Percentiles rank a stretch among this genome's conserved stretches.
Evolutionary conservation across 805 yeast genomes (phyloP).

Genomic region (Nakazawaea laoshanensis): DNA sequence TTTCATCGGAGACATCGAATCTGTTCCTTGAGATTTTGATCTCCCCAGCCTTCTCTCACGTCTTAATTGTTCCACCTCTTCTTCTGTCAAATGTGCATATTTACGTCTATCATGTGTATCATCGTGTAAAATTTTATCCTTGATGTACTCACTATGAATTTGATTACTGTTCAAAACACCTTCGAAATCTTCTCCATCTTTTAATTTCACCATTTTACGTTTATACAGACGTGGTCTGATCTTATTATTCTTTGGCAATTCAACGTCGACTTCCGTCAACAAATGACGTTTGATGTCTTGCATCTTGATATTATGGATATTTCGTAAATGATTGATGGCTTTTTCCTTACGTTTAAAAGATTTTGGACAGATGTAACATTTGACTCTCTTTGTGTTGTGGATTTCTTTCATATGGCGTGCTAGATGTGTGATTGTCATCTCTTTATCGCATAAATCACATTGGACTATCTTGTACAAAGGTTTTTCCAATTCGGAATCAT

Average conservation of each 20-base stretch:
- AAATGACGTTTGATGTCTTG: constrained; percentile 9
- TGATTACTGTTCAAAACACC: constrained; percentile 11
- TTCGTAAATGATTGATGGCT: constrained; percentile 10
- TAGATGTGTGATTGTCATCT: constrained; percentile 11
- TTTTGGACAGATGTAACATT: constrained; percentile 11
- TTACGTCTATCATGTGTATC: constrained; percentile 9
- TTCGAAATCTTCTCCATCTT: constrained; percentile 10
- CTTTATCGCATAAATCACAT: constrained; percentile 10
- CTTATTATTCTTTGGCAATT: constrained; percentile 8
- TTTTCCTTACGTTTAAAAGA: constrained; percentile 11
- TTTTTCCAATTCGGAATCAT: too few relatives aligned
- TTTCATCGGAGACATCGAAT: constrained; percentile 1
- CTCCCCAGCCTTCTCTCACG: constrained; percentile 3
- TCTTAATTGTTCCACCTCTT: constrained; percentile 6
- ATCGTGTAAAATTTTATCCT: constrained; percentile 9
- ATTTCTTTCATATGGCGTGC: constrained; percentile 11
- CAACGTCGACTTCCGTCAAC: constrained; percentile 9
- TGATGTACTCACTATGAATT: constrained; percentile 10
- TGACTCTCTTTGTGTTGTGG: constrained; percentile 10
- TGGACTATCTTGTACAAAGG: constrained; percentile 11
- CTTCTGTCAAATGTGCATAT: constrained; percentile 6
- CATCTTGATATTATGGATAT: constrained; percentile 10
- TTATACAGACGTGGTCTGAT: constrained; percentile 10
- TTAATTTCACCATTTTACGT: constrained; percentile 10
- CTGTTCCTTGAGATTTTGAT: background rate